phyloP scores from a whole-genome alignment of 2,329 filamentous ascomycete genomes.

The Helminthosporium solani region DNA sequence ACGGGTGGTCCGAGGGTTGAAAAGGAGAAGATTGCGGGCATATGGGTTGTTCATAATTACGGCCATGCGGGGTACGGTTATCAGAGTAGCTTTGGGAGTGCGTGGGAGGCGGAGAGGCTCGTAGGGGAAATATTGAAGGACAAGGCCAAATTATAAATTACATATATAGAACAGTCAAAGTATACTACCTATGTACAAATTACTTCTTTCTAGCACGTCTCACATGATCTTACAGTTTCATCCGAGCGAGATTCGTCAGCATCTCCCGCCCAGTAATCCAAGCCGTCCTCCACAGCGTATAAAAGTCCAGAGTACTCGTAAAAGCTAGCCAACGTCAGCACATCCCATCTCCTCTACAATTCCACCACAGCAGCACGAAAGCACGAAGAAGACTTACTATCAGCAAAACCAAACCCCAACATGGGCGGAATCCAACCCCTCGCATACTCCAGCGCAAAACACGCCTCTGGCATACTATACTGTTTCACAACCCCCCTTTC shows the following conservation, averaged over 20 bases:
- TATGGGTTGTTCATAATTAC: conserved; percentile 77
- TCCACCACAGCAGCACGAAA: too few relatives aligned
- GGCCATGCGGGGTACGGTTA: conserved; percentile 80
- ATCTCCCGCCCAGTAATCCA: conserved; percentile 75
- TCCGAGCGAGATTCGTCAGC: conserved; percentile 62
- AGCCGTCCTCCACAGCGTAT: conserved; percentile 79
- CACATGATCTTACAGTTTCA: conserved; percentile 3
- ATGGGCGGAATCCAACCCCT: conserved; percentile 90
- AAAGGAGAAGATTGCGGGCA: conserved; percentile 62
- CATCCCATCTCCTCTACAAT: conserved; percentile 1
- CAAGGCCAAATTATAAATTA: conserved; percentile 7
- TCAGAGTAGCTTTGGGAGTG: conserved; percentile 49
- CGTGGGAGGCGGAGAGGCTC: conserved; percentile 44
- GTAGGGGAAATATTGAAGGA: conserved; percentile 29
- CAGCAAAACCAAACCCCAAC: conserved; percentile 70
- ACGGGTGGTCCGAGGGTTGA: conserved; percentile 74
- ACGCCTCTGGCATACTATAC: conserved; percentile 75
- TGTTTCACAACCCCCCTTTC: conserved; percentile 72
- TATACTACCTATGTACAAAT: neutral
- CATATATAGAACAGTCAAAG: neutral
- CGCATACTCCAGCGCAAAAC: conserved; percentile 82
- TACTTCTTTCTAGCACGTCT: too few relatives aligned
- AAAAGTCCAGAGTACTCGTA: conserved; percentile 77
- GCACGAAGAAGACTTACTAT: too few relatives aligned
- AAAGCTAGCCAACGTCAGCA: conserved; percentile 47